Base-by-base conservation (phyloP, 2,329 filamentous ascomycete species). In the Cordyceps cateniannulata region DNA sequence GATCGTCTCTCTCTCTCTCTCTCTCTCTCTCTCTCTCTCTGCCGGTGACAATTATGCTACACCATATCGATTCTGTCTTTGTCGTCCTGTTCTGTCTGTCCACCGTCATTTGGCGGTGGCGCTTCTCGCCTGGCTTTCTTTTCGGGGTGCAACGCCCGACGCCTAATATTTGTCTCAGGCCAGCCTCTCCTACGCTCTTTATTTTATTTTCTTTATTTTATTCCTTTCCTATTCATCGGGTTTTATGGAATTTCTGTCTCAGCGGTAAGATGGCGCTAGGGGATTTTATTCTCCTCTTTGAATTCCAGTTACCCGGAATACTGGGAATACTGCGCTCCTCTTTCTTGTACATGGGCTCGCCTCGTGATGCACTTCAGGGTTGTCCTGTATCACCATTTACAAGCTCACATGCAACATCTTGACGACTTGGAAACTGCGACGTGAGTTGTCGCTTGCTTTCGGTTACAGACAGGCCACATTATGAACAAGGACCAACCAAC, bases 101-200 rank as follows among this genome's bases (percentile, higher is more conserved):
- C n/a, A n/a, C n/a, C n/a, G n/a, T n/a, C n/a, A n/a, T n/a, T n/a
- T n/a, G n/a, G n/a, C n/a, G n/a, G n/a, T n/a, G n/a, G n/a, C n/a
- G 42, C 42, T 18, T 42, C 40, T 20, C 6, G 5, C 40, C 18
- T 42, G 10, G 10, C 16, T n/a, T 40, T 16, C 10, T 35, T 35
- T 35, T 35, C 32, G 32, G 32, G 38, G 14, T 18, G 14, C 3
- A 16, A 45, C 16, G 18, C 18, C 9, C 4, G 14, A 25, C 38
- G 38, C 51, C 51, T 27, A 56, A 47, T 56, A 56, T 47, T 54
- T 54, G 53, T 56, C 53, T 56, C 53, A 45, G 53, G 5, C 52
- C 38, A 45, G 52, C 52, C 52, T 55, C 50, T 53, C 42, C 42
- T 42, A 27, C 35, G 20, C 50, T 42, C 9, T n/a, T n/a, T n/a